Conservation (phyloP, 2,329 filamentous ascomycete species). For the Sclerotinia spermophila region DNA sequence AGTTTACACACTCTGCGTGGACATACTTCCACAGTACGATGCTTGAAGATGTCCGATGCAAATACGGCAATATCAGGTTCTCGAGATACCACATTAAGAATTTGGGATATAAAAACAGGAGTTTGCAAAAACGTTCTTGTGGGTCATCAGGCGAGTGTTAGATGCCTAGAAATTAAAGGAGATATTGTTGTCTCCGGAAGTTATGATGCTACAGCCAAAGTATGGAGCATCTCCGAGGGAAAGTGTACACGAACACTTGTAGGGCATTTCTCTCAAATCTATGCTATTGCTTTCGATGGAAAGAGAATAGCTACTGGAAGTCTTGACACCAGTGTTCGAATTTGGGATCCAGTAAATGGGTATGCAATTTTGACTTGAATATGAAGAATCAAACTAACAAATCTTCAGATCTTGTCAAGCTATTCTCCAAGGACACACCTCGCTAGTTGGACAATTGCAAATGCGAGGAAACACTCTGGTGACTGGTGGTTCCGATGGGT, state of each 20-base stretch:
- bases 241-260: constrained; percentile 85
- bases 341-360: constrained; percentile 92
- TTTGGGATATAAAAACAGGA: constrained; percentile 91
- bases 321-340: constrained; percentile 91
- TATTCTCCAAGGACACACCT: constrained; percentile 94
- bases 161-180: constrained; percentile 92
- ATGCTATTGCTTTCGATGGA: constrained; percentile 96
- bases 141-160: constrained; percentile 91
- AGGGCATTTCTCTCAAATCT: constrained; percentile 98
- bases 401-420: constrained; percentile 56
- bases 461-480: constrained; percentile 94
- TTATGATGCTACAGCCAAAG: constrained; percentile 93
- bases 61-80: constrained; percentile 96
- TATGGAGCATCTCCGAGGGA: constrained; percentile 97
- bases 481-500: constrained; percentile 93
- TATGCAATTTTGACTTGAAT: constrained; percentile 43
- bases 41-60: constrained; percentile 93
- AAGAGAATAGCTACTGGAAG: constrained; percentile 91
- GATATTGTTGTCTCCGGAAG: constrained; percentile 97
- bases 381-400: constrained; percentile 38
- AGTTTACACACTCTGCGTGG: constrained; percentile 82
- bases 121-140: constrained; percentile 88
- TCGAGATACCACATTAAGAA: constrained; percentile 85
- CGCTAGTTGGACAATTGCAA: constrained; percentile 91
- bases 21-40: constrained; percentile 94